Conservation (phyloP, 495 filamentous ascomycete genomes). For the Thozetella sp. region DNA sequence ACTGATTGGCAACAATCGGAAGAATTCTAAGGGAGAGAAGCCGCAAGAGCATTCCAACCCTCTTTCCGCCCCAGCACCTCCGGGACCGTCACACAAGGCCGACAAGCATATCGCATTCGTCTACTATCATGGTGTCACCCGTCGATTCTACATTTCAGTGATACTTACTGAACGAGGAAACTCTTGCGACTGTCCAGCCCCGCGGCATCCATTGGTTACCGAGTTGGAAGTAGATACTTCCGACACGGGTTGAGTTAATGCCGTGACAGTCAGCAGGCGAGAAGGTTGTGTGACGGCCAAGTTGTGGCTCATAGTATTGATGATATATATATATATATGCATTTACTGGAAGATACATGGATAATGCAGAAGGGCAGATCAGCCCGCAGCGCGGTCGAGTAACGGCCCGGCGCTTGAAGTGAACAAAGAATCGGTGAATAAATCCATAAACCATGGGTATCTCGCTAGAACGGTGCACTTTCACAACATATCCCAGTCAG, state of each 20-base stretch:
- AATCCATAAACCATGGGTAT: neutral
- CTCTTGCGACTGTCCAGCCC: neutral
- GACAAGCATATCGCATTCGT: too few relatives aligned
- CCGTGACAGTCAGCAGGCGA: neutral
- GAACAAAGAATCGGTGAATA: neutral
- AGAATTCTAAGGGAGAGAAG: too few relatives aligned
- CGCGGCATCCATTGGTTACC: neutral
- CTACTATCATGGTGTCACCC: neutral
- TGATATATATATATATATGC: neutral
- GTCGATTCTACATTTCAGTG: neutral
- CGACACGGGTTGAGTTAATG: too few relatives aligned
- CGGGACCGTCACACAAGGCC: too few relatives aligned
- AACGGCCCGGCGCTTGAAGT: neutral
- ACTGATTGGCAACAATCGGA: neutral
- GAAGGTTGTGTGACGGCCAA: neutral
- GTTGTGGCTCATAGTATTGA: neutral
- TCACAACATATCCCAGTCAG: neutral
- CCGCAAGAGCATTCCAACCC: too few relatives aligned
- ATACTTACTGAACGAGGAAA: neutral
- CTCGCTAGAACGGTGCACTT: neutral
- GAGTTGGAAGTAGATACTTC: too few relatives aligned
- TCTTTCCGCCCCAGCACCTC: too few relatives aligned
- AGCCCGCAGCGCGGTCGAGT: neutral
- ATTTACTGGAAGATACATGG: neutral
- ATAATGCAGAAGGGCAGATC: neutral